phyloP scores from a whole-genome alignment of 2,329 filamentous ascomycete genomes.

The Cladosporium sp. region DNA sequence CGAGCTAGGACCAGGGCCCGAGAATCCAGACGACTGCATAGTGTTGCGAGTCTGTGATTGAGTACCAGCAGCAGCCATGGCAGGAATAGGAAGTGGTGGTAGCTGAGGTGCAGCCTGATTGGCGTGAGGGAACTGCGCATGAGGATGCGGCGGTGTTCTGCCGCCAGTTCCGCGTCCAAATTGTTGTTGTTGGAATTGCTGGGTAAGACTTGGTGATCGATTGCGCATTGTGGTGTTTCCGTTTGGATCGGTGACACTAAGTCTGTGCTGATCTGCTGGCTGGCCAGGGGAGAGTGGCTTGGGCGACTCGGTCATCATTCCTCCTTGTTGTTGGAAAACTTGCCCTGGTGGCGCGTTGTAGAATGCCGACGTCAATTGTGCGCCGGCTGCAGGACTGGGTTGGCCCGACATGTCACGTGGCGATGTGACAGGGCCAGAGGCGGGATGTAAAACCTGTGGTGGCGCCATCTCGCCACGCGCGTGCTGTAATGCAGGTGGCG shows the following conservation, averaged over 20 bases:
- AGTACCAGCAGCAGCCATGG: background rate
- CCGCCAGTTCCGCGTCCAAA: slow-evolving; percentile 60
- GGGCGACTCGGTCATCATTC: slow-evolving; percentile 78
- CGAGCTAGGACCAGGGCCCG: slow-evolving; percentile 38
- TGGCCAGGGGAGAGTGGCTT: slow-evolving; percentile 75
- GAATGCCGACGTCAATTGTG: slow-evolving; percentile 28
- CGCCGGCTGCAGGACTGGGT: slow-evolving; percentile 28
- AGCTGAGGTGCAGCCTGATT: slow-evolving; percentile 36
- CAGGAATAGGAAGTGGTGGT: slow-evolving; percentile 33
- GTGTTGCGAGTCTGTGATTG: background rate
- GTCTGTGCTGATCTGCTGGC: slow-evolving; percentile 49
- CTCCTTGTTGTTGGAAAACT: slow-evolving; percentile 64
- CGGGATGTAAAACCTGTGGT: slow-evolving; percentile 37
- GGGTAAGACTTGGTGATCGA: slow-evolving; percentile 65
- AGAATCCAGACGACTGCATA: slow-evolving; percentile 1
- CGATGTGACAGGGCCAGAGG: slow-evolving; percentile 34
- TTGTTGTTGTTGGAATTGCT: slow-evolving; percentile 66
- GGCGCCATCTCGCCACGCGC: slow-evolving; percentile 39
- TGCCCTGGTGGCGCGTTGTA: slow-evolving; percentile 42
- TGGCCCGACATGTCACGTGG: slow-evolving; percentile 40
- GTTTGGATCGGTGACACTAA: slow-evolving; percentile 52
- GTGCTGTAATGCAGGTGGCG: slow-evolving; percentile 56
- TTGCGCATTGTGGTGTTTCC: slow-evolving; percentile 50
- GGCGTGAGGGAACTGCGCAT: slow-evolving; percentile 29
- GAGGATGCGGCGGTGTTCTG: slow-evolving; percentile 51